Evolutionary conservation across 140 eudicot genomes (phyloP).

Genomic region (Oenanthe javanica): DNA sequence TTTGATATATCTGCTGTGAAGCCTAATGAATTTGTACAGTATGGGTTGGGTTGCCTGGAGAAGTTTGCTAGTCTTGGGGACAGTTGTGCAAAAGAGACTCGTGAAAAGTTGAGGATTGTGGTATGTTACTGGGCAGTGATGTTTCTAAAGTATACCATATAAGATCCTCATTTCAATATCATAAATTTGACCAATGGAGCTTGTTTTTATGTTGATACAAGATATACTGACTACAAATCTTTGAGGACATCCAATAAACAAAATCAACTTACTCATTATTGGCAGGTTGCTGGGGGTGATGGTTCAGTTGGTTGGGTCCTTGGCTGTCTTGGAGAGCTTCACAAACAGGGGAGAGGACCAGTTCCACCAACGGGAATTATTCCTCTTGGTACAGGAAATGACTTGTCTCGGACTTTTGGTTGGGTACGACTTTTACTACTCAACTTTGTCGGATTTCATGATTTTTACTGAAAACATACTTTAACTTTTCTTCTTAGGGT

Average conservation of each 20-base stretch:
- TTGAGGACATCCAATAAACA: too few species aligned
- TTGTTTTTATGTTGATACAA: background rate
- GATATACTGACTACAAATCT: background rate
- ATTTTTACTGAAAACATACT: conserved; percentile 5
- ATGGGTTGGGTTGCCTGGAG: conserved; percentile 80
- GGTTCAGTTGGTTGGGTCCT: conserved; percentile 99
- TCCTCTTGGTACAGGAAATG: conserved; percentile 98
- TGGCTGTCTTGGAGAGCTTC: conserved; percentile 84
- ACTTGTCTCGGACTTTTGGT: conserved; percentile 89
- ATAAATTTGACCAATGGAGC: background rate
- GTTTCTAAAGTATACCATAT: background rate
- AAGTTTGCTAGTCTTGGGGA: conserved; percentile 72
- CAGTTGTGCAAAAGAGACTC: conserved; percentile 65
- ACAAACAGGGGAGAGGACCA: conserved; percentile 61
- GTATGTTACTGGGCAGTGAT: conserved; percentile 25
- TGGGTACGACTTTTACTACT: conserved; percentile 49
- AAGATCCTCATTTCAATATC: background rate
- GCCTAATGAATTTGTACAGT: conserved; percentile 66
- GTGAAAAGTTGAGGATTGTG: conserved; percentile 76
- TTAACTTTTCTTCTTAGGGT: conserved; percentile 40
- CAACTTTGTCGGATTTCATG: conserved; percentile 6
- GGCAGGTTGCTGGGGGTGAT: conserved; percentile 98
- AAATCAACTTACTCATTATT: conserved; percentile 10
- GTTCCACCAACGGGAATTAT: conserved; percentile 83
- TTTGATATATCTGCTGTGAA: conserved; percentile 56